Percentiles rank a stretch among this genome's conserved stretches.
These are phyloP conservation scores for Globisporangium carolinianum DNA, from an alignment of 352 stramenopile species.

Conservation along the genomic window DNA sequence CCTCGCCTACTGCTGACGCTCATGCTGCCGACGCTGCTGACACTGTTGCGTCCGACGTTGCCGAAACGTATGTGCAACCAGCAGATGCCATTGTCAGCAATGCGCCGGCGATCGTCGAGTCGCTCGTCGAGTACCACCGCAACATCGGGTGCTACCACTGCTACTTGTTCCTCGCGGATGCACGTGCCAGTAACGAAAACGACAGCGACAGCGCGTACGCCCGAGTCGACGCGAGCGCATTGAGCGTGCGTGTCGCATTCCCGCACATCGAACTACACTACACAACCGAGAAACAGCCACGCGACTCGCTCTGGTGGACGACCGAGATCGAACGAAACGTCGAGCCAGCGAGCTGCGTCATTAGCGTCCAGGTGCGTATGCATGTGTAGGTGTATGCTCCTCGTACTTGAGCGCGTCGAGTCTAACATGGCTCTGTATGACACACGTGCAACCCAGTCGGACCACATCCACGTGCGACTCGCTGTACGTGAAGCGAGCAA, in stretches of 20 bases:
- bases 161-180: constrained; percentile 26
- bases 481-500: constrained; percentile 44
- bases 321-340: constrained; percentile 53
- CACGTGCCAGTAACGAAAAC: not conserved
- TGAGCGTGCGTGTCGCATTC: constrained; percentile 33
- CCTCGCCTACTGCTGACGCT: not conserved
- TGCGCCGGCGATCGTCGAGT: constrained; percentile 16
- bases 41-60: no score
- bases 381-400: not conserved
- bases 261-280: constrained; percentile 23
- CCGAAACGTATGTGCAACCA: not conserved
- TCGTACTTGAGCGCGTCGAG: not conserved
- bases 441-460: constrained; percentile 4
- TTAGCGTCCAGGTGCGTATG: constrained; percentile 4
- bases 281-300: not conserved
- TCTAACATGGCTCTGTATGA: no score
- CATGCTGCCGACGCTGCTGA: constrained; percentile 17
- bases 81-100: not conserved
- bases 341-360: constrained; percentile 25
- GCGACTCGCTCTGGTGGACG: constrained; percentile 22
- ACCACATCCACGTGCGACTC: constrained; percentile 66
- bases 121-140: constrained; percentile 64
- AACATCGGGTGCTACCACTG: constrained; percentile 83
- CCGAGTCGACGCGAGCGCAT: constrained; percentile 14
- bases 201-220: constrained; percentile 4